Evolutionary conservation across 2,329 filamentous ascomycete genomes (phyloP), one percentile per base, ranked within the genome.

Genomic region (Apiospora koreana): DNA sequence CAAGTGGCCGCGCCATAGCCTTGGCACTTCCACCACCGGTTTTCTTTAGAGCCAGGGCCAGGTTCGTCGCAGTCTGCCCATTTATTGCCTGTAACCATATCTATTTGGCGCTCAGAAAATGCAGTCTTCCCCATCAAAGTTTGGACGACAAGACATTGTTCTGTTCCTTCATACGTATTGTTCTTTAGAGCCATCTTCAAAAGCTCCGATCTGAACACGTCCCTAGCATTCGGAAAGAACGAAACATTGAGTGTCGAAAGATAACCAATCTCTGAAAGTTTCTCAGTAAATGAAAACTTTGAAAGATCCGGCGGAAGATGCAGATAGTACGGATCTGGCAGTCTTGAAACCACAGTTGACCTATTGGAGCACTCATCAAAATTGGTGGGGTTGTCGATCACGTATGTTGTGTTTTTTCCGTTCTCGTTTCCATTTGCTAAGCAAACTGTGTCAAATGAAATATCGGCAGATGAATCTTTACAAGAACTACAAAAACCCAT

Each of bases 401-500:
- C 28, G 46, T 50, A 50, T 25, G 46, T 50, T 28, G 46, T 28
- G 23, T 50, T 50, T 28, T 6, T 50, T 10, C 23, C 46, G 46
- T 50, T 50, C 12, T 50, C 46, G 23, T 5, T 16, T 25, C 46
- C 46, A 28, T 50, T 50, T 5, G 46, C 46, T 14, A 50, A 16
- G 46, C 46, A 50, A 28, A 50, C 23, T 18, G 46, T 50, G 10
- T 28, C 46, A 16, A 50, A 50, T 1, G 23, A 16, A 10, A 50
- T 12, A 25, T 50, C 46, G 23, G 10, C 2, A 2, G 46, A 50
- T 28, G 46, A 50, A 16, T 68, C 46, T 68, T 62, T 28, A 21
- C 67, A 68, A 6, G 67, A 50, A 28, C 45, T 62, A 28, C 67
- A 58, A 58, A 68, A 68, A 0, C 67, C 67, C 67, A 68, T 23